phyloP scores from a whole-genome alignment of 179 eudicot genomes.

The Dionaea muscipula region DNA sequence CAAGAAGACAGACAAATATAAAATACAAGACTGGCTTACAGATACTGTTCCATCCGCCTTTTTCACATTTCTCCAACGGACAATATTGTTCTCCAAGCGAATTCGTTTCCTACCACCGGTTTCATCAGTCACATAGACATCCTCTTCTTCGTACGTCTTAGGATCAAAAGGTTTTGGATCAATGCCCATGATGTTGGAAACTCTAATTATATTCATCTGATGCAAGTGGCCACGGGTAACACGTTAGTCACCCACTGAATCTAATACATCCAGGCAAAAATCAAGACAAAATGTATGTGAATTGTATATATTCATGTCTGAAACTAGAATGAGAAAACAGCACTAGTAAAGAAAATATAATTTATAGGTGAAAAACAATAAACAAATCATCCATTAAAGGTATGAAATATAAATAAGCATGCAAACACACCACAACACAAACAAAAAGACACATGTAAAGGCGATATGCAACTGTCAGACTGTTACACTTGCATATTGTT shows the following conservation, averaged over 20 bases:
- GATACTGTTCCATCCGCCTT: conserved; percentile 59
- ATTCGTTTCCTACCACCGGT: conserved; percentile 87
- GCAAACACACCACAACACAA: not conserved
- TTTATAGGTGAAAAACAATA: no score
- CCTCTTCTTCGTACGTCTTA: conserved; percentile 80
- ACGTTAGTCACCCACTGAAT: not conserved
- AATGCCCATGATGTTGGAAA: conserved; percentile 96
- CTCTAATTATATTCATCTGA: conserved; percentile 94
- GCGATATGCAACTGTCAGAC: no score
- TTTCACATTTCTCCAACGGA: conserved; percentile 79
- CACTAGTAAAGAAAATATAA: not conserved
- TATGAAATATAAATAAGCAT: not conserved
- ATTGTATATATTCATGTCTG: no score
- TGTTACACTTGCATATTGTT: not conserved
- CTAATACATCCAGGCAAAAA: no score
- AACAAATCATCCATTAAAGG: not conserved
- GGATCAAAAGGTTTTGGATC: conserved; percentile 96
- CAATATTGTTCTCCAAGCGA: conserved; percentile 88
- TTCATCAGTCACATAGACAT: conserved; percentile 79
- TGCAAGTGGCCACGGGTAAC: conserved; percentile 11
- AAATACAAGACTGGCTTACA: conserved; percentile 32
- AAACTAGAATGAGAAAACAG: not conserved
- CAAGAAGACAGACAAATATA: not conserved
- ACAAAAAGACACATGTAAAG: no score
- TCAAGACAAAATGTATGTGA: no score